These are phyloP conservation scores for Peniophora sp. DNA, from an alignment of 1,284 basidiomycete species.

Conservation along the genomic window DNA sequence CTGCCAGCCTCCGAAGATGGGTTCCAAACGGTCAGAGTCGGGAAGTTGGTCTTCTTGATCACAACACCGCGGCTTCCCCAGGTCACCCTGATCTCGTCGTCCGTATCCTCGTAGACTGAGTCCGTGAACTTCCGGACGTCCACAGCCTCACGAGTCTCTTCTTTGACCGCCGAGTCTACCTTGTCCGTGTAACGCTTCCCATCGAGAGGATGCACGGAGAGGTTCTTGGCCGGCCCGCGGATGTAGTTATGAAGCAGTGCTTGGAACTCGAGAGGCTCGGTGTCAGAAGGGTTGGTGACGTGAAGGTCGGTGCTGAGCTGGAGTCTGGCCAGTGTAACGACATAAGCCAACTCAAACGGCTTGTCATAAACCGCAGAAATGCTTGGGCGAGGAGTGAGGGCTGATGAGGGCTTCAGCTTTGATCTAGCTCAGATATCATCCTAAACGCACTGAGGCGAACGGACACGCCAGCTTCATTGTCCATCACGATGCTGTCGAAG, in stretches of 20 bases:
- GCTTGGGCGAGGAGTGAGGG: conserved; percentile 49
- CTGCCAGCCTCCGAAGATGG: conserved; percentile 61
- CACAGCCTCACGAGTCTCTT: conserved; percentile 52
- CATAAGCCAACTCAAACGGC: conserved; percentile 65
- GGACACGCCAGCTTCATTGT: conserved; percentile 65
- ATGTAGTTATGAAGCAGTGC: conserved; percentile 85
- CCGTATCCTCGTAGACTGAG: conserved; percentile 64
- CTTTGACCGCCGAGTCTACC: conserved; percentile 50
- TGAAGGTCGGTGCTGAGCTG: conserved; percentile 75
- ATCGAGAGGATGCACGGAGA: conserved; percentile 53
- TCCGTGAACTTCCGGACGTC: conserved; percentile 64
- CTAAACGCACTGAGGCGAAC: conserved; percentile 64
- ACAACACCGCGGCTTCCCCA: conserved; percentile 54
- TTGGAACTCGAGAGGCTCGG: conserved; percentile 68
- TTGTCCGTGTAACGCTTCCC: conserved; percentile 72
- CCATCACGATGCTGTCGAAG: conserved; percentile 56
- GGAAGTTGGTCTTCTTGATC: conserved; percentile 54
- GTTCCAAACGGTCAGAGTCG: conserved; percentile 85
- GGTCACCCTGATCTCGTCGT: conserved; percentile 45
- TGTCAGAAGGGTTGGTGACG: conserved; percentile 53
- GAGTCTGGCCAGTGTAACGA: conserved; percentile 70
- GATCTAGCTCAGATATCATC: too few relatives aligned
- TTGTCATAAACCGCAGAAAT: conserved; percentile 53
- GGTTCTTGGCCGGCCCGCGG: conserved; percentile 51
- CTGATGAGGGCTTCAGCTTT: conserved; percentile 37